Conservation (phyloP, 306 rosid genomes). For the Lablab purpureus region DNA sequence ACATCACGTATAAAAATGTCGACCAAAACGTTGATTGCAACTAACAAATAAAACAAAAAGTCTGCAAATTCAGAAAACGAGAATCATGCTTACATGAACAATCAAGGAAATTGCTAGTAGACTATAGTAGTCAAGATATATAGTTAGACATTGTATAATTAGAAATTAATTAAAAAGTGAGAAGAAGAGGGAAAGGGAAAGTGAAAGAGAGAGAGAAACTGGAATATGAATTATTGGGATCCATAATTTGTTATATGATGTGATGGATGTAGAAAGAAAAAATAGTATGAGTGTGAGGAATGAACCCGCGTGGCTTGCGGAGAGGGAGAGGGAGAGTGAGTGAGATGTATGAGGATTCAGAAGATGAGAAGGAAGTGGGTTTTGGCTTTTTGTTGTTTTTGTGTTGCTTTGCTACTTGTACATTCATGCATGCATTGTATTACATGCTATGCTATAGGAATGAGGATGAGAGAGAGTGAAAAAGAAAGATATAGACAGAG, state of each 20-base stretch:
- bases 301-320: constrained; percentile 79
- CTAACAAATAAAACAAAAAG: not conserved
- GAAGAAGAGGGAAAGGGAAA: constrained; percentile 27
- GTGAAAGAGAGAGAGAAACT: constrained; percentile 1
- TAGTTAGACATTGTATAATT: not conserved
- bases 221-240: constrained; percentile 39
- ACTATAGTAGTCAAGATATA: not conserved
- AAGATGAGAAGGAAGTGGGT: not conserved
- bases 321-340: constrained; percentile 47
- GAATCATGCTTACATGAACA: not conserved
- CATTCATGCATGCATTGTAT: too few relatives aligned
- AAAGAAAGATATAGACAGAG: not conserved
- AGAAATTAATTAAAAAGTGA: not conserved
- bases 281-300: not conserved
- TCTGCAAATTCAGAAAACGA: not conserved
- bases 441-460: not conserved
- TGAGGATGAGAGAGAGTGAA: not conserved
- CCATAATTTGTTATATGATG: constrained; percentile 20
- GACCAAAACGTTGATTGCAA: not conserved
- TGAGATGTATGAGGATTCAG: not conserved
- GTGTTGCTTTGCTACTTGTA: not conserved
- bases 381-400: constrained; percentile 19
- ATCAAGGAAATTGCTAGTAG: not conserved
- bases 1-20: not conserved
- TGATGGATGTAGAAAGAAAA: constrained; percentile 2